A percentile compares a stretch with the other conserved stretches of the same genome.
These are phyloP conservation scores for Psilocybe cyanescens DNA, from an alignment of 768 basidiomycete genomes.

Conservation along the genomic window DNA sequence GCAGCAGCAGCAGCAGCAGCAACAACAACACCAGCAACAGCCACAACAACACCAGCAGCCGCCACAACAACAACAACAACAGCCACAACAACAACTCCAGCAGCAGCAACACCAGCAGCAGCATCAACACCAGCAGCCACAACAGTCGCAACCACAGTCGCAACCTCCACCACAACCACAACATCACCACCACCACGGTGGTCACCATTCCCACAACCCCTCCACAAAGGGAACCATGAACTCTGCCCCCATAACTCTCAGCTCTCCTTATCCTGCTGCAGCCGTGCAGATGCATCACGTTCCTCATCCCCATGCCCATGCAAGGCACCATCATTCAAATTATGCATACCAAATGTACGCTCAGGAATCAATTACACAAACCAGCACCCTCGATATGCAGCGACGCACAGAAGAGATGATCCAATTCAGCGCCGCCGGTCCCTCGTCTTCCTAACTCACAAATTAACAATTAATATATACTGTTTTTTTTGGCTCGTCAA, in stretches of 20 bases:
- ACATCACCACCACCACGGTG: neutral
- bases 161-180: neutral
- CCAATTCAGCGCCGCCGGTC: conserved; percentile 44
- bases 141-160: conserved; percentile 1
- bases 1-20: conserved; percentile 4
- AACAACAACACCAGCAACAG: conserved; percentile 20
- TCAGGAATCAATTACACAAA: conserved; percentile 35
- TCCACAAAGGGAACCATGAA: conserved; percentile 30
- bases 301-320: conserved; percentile 79
- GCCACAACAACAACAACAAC: conserved; percentile 12
- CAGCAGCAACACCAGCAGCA: conserved; percentile 12
- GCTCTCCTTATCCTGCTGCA: conserved; percentile 57
- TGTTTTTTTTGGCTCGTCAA: conserved; percentile 24
- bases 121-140: conserved; percentile 20
- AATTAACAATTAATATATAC: conserved; percentile 21
- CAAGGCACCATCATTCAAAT: conserved; percentile 67
- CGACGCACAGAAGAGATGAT: conserved; percentile 51
- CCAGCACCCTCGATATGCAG: conserved; percentile 39
- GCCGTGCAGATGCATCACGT: conserved; percentile 74
- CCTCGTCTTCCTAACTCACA: conserved; percentile 26
- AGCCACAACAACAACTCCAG: conserved; percentile 14
- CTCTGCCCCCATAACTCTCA: conserved; percentile 50
- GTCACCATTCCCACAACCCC: conserved; percentile 8
- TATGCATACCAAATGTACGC: conserved; percentile 37
- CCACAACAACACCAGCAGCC: conserved; percentile 8